A percentile compares a stretch with the other conserved stretches of the same genome.
These are phyloP conservation scores for Leishmania arabica DNA, from an alignment of 208 protist species.

Conservation along the genomic window DNA sequence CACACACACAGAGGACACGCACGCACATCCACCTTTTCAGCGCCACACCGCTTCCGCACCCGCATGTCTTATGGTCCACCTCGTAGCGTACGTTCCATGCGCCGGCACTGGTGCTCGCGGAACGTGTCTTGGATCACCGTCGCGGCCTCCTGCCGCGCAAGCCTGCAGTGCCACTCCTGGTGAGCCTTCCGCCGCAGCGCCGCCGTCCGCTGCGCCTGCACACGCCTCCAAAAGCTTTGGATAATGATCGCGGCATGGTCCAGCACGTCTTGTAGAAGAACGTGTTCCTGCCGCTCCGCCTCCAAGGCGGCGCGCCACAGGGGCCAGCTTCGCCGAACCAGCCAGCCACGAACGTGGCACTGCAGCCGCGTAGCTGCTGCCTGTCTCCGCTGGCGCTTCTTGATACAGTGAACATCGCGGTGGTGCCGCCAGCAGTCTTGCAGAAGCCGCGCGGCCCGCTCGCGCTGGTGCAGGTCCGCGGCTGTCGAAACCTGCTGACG, in stretches of 20 bases:
- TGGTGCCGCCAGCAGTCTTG: conserved; percentile 62
- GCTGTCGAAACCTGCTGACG: conserved; percentile 27
- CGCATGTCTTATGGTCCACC: no score
- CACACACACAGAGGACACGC: not conserved
- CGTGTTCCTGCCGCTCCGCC: conserved; percentile 32
- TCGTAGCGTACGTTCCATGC: not conserved
- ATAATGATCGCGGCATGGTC: conserved; percentile 66
- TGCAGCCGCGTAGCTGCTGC: conserved; percentile 68
- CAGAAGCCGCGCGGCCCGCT: conserved; percentile 47
- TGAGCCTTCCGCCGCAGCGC: conserved; percentile 24
- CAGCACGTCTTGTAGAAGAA: conserved; percentile 55
- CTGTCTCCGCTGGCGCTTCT: conserved; percentile 32
- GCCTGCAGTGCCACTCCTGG: conserved; percentile 20
- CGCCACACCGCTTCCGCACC: not conserved
- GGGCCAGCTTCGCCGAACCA: conserved; percentile 61
- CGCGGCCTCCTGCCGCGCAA: conserved; percentile 59
- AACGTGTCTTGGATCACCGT: conserved; percentile 70
- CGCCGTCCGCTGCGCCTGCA: conserved; percentile 30
- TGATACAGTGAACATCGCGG: conserved; percentile 30
- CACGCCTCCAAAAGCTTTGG: conserved; percentile 80
- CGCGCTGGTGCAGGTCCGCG: conserved; percentile 8
- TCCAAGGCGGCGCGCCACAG: conserved; percentile 34
- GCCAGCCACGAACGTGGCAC: conserved; percentile 62
- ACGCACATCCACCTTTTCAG: not conserved
- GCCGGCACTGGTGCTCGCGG: conserved; percentile 33